phyloP scores from a whole-genome alignment of 371 early-diverging fungal genomes.

The Mucor circinelloides region DNA sequence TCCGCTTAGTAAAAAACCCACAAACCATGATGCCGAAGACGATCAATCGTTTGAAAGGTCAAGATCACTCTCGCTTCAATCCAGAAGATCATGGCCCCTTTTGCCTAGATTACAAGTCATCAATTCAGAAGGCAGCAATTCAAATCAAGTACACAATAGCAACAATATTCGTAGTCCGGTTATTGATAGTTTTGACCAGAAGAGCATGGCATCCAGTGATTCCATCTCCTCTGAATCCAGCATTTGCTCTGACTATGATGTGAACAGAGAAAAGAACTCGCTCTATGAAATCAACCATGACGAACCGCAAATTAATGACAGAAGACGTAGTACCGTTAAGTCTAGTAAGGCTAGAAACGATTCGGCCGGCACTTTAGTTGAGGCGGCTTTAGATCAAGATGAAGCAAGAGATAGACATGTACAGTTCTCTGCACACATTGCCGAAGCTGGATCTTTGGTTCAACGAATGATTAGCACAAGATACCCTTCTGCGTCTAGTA shows the following conservation, averaged over 20 bases:
- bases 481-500: background rate
- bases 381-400: slow-evolving; percentile 47
- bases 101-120: slow-evolving; percentile 10
- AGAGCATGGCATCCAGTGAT: background rate
- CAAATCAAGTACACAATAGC: background rate
- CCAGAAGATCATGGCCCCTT: slow-evolving; percentile 19
- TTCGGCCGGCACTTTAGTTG: slow-evolving; percentile 32
- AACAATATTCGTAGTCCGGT: background rate
- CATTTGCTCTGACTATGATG: slow-evolving; percentile 1
- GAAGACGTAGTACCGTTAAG: slow-evolving; percentile 1
- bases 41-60: background rate
- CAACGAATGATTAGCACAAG: slow-evolving; percentile 40
- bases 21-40: background rate
- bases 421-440: slow-evolving; percentile 49
- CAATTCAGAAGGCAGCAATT: background rate
- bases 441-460: slow-evolving; percentile 46
- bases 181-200: background rate
- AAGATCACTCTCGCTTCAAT: slow-evolving; percentile 13
- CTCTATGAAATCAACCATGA: background rate
- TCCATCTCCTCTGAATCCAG: slow-evolving; percentile 5
- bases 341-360: background rate
- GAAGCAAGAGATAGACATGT: slow-evolving; percentile 49
- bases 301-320: background rate
- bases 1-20: background rate
- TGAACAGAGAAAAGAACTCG: background rate